Conservation (phyloP, 2,329 filamentous ascomycete species). For the Pezicula radicicola region DNA sequence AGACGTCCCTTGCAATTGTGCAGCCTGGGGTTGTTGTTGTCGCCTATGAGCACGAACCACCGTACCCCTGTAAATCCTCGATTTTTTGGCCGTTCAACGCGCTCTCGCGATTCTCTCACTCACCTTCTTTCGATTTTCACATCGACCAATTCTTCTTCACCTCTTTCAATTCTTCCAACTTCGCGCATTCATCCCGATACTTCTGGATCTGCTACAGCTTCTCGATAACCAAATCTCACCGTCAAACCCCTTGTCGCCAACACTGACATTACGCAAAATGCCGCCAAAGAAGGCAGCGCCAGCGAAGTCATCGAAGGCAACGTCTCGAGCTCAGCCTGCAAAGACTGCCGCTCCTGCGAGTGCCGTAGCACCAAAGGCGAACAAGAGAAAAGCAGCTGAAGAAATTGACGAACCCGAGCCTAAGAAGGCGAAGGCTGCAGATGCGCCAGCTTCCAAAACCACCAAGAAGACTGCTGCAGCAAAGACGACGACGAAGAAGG, state of each 20-base stretch:
- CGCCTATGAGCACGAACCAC: no score
- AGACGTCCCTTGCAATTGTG: neutral
- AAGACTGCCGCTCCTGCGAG: constrained; percentile 17
- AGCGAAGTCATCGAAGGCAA: constrained; percentile 18
- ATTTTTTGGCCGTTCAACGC: neutral
- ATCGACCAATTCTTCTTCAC: neutral
- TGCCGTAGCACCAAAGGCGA: constrained; percentile 10
- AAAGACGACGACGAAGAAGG: constrained; percentile 18
- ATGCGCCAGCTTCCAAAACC: constrained; percentile 14
- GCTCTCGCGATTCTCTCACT: neutral
- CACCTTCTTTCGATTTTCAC: neutral
- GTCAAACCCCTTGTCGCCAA: neutral
- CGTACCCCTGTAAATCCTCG: no score
- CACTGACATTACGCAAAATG: neutral
- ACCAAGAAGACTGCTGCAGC: constrained; percentile 21
- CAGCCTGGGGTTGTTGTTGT: no score
- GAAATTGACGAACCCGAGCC: constrained; percentile 14
- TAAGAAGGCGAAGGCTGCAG: constrained; percentile 13
- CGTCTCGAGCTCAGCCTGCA: constrained; percentile 25
- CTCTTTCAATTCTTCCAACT: neutral
- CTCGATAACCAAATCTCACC: neutral
- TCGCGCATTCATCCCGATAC: neutral
- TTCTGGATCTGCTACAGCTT: neutral
- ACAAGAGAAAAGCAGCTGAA: constrained; percentile 17
- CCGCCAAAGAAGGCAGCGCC: constrained; percentile 18